Base-by-base conservation (phyloP, 768 basidiomycete genomes). In the Saitozyma sp. region DNA sequence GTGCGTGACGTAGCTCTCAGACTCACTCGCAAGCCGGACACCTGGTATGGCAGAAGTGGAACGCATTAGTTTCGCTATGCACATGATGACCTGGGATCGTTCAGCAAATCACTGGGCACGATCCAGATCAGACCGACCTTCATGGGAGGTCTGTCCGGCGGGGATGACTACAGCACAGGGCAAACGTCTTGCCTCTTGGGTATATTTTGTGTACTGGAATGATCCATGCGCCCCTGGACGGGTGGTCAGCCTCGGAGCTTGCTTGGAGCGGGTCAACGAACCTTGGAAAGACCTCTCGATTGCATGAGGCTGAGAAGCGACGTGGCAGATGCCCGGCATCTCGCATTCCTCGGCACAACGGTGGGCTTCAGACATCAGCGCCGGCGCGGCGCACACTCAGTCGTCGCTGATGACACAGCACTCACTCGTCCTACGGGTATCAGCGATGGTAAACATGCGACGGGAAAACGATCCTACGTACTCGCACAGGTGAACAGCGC, bases 11-110 rank as follows among this genome's bases (percentile, higher is more conserved):
- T 6, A 6, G 19, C 9, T 8, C 7, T 6, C 39, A 5, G 38
- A 54, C 53, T 54, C 38, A 54, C 53, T 38, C 42, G 53, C 53
- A 54, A 10, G 29, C 39, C 8, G 53, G 53, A 17, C 53, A 54
- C 16, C 19, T 54, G 39, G 39, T 11, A 38, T 54, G 16, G 53
- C 53, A 54, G 53, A 40, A 54, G 53, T 54, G 53, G 42, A 41
- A 54, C 10, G 20, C 20, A 8, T 41, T 41, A 9, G 53, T 54
- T 38, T 6, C 14, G 53, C 53, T 54, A 38, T 54, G 53, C 4
- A 19, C 53, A 39, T 54, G 53, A 8, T 38, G 38, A 11, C 53
- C 53, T 54, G 38, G 37, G 20, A 8, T 16, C 8, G n/a, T n/a
- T 50, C 20, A 50, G 49, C 49, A 7, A n/a, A n/a, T 16, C 6